These are phyloP conservation scores for Colletotrichum karsti DNA, from an alignment of 2,329 filamentous ascomycete species.

Conservation along the genomic window DNA sequence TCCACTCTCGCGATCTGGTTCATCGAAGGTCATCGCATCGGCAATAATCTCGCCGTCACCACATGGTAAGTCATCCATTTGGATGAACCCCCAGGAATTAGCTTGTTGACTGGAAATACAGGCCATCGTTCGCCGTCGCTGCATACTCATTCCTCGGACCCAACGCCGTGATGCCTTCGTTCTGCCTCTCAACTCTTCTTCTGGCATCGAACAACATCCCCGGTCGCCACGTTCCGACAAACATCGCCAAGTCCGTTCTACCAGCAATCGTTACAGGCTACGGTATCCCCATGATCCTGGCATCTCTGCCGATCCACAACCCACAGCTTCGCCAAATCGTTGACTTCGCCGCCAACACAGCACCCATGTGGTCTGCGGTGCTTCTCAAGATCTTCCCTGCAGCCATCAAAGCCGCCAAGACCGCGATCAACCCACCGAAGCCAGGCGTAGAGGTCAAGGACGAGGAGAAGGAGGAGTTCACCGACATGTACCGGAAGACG, in stretches of 20 bases:
- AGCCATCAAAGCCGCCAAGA: neutral
- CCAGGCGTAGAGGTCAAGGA: neutral
- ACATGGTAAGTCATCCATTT: neutral
- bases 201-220: neutral
- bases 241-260: neutral
- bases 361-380: neutral
- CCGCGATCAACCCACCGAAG: neutral
- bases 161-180: neutral
- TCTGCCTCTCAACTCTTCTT: neutral
- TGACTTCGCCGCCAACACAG: neutral
- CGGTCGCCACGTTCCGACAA: neutral
- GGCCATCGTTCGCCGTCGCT: neutral
- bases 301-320: neutral
- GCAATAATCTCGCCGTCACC: neutral
- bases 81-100: neutral
- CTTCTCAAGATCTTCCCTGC: neutral
- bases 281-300: neutral
- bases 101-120: neutral
- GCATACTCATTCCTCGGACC: neutral
- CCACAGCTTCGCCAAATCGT: neutral
- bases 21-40: neutral
- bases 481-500: conserved; percentile 1
- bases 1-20: neutral
- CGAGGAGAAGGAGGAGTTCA: neutral
- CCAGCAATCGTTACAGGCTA: neutral